Base-by-base conservation (phyloP, 257 asterid species). In the Scutellaria baicalensis region DNA sequence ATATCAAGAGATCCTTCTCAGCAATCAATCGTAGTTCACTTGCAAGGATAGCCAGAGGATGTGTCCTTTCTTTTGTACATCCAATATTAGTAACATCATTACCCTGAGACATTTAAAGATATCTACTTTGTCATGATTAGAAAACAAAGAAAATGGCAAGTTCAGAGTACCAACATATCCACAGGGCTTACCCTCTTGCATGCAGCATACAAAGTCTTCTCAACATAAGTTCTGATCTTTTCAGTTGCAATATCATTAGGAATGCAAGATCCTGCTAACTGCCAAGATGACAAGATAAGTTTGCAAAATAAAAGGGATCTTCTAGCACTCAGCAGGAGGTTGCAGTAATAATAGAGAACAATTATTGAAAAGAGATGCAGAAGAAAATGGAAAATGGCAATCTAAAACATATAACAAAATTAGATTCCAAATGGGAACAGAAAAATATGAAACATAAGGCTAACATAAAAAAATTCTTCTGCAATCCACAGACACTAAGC, bases 21-120 rank as follows among this genome's bases (percentile, higher is more conserved):
- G 92, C 89, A 74, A 89, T 84, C 62, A 75, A 72, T 80, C 74
- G 83, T 45, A 93, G 80, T 75, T 89, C 93, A 80, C 77, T 82
- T 44, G 99, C 99, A 80, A 93, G 88, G 48, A 73, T 65, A 75
- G 89, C 91, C 79, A 93, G 82, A 16, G 92, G 94, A 82, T 87
- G 96, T 49, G 40, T 67, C 77, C 62, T 81, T 62, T 83, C 84
- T 62, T 69, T 74, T 20, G 52, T 75, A 76, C 85, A 75, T 68
- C 86, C 95, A 59, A 50, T 49, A 78, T 73, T 60, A 62, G 79
- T 64, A 38, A 72, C 75, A 68, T 75, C 86, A 64, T 73, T 70
- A 42, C 78, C 95, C 99, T 93, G 91, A 60, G 70, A 78, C 59
- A 59, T 64, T 17, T 60, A 54, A 27, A 64, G 63, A 58, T 33